Percentiles rank a stretch among this genome's conserved stretches.
Evolutionary conservation across 2,329 filamentous ascomycete genomes (phyloP).

Genomic region (Colletotrichum cuscutae): DNA sequence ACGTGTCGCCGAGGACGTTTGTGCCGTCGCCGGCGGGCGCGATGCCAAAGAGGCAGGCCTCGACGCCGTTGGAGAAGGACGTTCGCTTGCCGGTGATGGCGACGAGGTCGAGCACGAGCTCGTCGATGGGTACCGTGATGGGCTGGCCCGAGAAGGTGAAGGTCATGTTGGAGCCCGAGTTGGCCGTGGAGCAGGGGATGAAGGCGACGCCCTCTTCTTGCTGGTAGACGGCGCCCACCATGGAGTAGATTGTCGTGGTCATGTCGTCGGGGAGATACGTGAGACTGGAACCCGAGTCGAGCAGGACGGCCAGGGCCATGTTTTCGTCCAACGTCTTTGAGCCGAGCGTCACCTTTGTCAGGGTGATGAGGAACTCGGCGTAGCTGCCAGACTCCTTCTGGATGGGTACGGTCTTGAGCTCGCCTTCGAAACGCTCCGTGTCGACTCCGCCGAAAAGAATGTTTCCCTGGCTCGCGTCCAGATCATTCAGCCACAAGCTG

Average conservation of each 20-base stretch:
- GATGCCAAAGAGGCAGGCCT: constrained; percentile 75
- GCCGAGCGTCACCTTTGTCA: constrained; percentile 67
- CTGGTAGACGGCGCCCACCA: constrained; percentile 70
- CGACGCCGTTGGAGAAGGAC: constrained; percentile 61
- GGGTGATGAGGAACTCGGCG: constrained; percentile 74
- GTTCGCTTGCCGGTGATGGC: constrained; percentile 58
- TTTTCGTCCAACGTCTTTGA: constrained; percentile 53
- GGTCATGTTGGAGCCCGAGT: constrained; percentile 52
- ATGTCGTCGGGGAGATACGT: constrained; percentile 72
- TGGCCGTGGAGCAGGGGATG: constrained; percentile 66
- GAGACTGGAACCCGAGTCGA: constrained; percentile 77
- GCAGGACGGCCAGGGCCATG: constrained; percentile 70
- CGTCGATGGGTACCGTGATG: constrained; percentile 67
- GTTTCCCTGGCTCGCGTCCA: constrained; percentile 71
- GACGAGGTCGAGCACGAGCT: constrained; percentile 67
- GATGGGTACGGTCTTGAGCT: constrained; percentile 74
- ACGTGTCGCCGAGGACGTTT: constrained; percentile 78
- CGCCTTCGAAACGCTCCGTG: constrained; percentile 69
- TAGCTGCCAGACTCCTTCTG: constrained; percentile 63
- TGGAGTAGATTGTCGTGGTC: constrained; percentile 63
- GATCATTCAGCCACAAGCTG: constrained; percentile 80
- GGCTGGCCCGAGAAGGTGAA: constrained; percentile 65
- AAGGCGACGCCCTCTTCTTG: constrained; percentile 64
- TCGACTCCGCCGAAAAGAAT: constrained; percentile 83
- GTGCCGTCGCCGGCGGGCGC: constrained; percentile 64